Base-by-base conservation (phyloP, 108 stramenopile genomes). In the Cyclostephanos invisitatus region DNA sequence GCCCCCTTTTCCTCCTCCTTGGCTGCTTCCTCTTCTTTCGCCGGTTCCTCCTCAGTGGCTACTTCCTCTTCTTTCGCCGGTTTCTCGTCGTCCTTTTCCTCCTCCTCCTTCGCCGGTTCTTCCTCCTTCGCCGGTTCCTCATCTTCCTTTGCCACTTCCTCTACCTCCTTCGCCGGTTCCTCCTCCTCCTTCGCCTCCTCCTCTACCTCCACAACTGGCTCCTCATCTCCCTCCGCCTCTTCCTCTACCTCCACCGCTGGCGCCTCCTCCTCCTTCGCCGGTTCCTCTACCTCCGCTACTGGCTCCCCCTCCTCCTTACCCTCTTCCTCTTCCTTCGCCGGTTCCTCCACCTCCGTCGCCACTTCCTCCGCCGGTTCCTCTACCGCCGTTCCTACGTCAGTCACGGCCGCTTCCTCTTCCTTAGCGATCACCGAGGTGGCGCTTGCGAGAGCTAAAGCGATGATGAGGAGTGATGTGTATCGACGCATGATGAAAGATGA, bases 381-480 rank as follows among this genome's bases (percentile, higher is more conserved):
- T 5, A 5, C 48, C 15, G 48, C 48, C 3, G 48, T 5, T 1
- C 1, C 54, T 55, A 22, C 54, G 5, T 18, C 54, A 1, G n/a
- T 24, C 10, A 35, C 29, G n/a, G 14, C 29, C 14, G 29, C 35
- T 35, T 12, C 58, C 8, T 32, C 58, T 14, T 59, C 58, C 29
- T 37, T 15, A 9, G 11, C 58, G 29, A 59, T 5, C 58, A 32
- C 29, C 29, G n/a, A 59, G 5, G 58, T 35, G 25, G 29, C 29
- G 35, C 0, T 59, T 0, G 58, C 27, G 29, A 27, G 29, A 17
- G 58, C 58, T 15, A 59, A 18, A 17, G 35, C 58, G 35, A 59
- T 11, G 58, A 59, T 0, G 58, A 59, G 35, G 14, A 59, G 35
- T 5, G 58, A 59, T 36, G 32, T 59, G 58, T 59, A 59, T 59